Evolutionary conservation across 192 early-diverging fungal genomes (phyloP), one percentile per base, ranked within the genome.

Genomic region (Coemansia sp.): DNA sequence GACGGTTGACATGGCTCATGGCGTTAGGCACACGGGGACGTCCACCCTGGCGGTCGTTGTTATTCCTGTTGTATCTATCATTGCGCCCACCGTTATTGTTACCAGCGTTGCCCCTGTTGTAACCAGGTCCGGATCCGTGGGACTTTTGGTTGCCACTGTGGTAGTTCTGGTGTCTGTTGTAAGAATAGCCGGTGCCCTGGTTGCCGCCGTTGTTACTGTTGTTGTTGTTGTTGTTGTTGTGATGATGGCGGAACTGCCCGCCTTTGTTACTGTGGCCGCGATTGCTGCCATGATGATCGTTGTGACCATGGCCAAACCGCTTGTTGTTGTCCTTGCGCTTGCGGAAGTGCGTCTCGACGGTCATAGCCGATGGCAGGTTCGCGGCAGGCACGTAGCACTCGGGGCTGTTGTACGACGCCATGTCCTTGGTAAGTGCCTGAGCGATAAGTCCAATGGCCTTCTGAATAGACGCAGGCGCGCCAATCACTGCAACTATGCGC

Each of bases 311-410:
- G 3, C 70, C 65, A 52, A 20, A 18, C 31, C 65, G 65, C 32
- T 64, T 64, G 63, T 66, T 73, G 17, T 20, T 22, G 34, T 73
- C 71, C 60, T 69, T 73, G 62, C 75, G 71, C 63, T 75, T 77
- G 58, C 80, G 75, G 32, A 25, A 50, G 51, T 77, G 60, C 0
- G 72, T 82, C 36, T 82, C 75, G 2, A 82, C 71, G 17, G 75
- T 76, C 80, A 82, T 82, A 4, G 80, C 80, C 6, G 80, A 82
- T 10, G 74, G 75, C 17, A 82, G 68, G 48, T 68, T 73, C 4
- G 71, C 80, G 7, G 80, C 74, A 0, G 80, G 80, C 25, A 82
- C 72, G 31, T 82, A 82, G 63, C 65, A 38, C 1, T 74, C 80
- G 20, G 71, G 52, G 59, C 49, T 72, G 63, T 38, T 71, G 29